Evolutionary conservation across 371 early-diverging fungal genomes (phyloP).

Genomic region (Circinella umbellata): DNA sequence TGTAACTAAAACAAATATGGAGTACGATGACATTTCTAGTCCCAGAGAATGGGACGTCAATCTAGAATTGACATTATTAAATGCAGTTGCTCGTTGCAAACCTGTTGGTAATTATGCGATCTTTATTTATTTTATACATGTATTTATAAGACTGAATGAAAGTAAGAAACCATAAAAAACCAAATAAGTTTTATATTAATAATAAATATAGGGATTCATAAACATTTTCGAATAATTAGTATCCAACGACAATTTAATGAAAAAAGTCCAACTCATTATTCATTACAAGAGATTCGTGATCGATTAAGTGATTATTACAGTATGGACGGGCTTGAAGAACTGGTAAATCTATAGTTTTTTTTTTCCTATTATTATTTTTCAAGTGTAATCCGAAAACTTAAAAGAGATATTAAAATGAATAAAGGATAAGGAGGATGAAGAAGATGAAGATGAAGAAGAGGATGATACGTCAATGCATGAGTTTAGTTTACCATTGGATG

Average conservation of each 20-base stretch:
- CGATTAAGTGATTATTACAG: conserved; percentile 58
- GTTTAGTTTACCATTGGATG: conserved; percentile 59
- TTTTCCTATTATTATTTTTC: too few species aligned
- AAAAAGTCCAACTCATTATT: conserved; percentile 45
- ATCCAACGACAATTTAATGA: conserved; percentile 64
- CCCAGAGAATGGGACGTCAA: conserved; percentile 58
- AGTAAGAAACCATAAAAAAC: too few species aligned
- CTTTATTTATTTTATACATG: neutral
- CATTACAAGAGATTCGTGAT: conserved; percentile 60
- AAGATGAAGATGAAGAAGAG: conserved; percentile 54
- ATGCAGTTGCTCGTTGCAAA: conserved; percentile 62
- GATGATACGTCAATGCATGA: conserved; percentile 46
- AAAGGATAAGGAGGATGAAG: conserved; percentile 23
- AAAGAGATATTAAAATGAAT: neutral
- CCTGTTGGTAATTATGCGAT: conserved; percentile 56
- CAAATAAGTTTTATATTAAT: neutral
- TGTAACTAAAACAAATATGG: neutral
- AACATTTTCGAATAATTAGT: conserved; percentile 67
- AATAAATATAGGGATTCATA: conserved; percentile 58
- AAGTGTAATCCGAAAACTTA: neutral
- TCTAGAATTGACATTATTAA: conserved; percentile 63
- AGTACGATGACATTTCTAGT: neutral
- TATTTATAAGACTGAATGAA: too few species aligned
- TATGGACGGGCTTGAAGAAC: conserved; percentile 59
- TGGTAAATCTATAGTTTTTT: conserved; percentile 33